Evolutionary conservation across 2,329 filamentous ascomycete species (phyloP).

Genomic region (Trichoderma polysporum): DNA sequence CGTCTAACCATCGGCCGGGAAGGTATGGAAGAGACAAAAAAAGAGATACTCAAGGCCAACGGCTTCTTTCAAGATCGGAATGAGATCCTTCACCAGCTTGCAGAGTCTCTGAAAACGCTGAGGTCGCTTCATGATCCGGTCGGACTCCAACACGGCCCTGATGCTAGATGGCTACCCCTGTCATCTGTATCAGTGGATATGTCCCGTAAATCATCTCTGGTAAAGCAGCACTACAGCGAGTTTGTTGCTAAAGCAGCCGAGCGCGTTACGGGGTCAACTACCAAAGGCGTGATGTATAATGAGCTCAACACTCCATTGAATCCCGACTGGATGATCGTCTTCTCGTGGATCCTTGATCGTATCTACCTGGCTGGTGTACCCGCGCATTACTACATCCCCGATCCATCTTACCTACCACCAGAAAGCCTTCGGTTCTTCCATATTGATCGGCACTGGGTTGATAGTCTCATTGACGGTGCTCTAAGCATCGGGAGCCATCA

Average conservation of each 20-base stretch:
- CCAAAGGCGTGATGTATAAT: slow-evolving; percentile 16
- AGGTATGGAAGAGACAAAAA: no score
- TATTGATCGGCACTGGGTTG: slow-evolving; percentile 45
- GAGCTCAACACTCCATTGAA: slow-evolving; percentile 33
- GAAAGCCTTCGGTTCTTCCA: slow-evolving; percentile 46
- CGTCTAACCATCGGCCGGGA: no score
- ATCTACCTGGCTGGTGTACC: slow-evolving; percentile 40
- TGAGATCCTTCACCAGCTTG: no score
- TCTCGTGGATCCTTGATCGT: slow-evolving; percentile 39
- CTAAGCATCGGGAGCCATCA: slow-evolving; percentile 33
- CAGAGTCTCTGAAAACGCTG: no score
- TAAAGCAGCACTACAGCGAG: slow-evolving; percentile 4
- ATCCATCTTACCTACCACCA: slow-evolving; percentile 35
- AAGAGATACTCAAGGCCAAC: no score
- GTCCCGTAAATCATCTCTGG: background rate
- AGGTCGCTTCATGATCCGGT: no score
- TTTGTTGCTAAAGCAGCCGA: background rate
- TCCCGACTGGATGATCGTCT: slow-evolving; percentile 40
- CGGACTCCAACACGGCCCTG: no score
- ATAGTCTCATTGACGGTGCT: slow-evolving; percentile 45
- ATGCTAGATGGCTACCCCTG: no score
- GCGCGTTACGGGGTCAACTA: background rate
- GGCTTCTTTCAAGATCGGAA: no score
- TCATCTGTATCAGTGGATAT: background rate
- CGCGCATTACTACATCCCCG: slow-evolving; percentile 41